Evolutionary conservation across 1,284 basidiomycete genomes (phyloP).

Genomic region (Leucoagaricus sp.): DNA sequence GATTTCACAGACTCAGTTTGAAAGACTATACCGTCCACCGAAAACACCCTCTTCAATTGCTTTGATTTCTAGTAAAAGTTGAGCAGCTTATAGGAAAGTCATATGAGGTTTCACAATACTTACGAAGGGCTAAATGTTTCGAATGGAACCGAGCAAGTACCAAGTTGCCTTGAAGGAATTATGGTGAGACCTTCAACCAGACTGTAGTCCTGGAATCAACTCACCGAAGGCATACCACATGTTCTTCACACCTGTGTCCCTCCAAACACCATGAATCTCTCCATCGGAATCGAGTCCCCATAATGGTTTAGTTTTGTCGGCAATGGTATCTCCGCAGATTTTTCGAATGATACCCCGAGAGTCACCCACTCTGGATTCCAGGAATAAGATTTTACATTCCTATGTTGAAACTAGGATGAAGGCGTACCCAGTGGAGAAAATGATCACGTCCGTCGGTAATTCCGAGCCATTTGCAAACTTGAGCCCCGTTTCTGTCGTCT

Average conservation of each 20-base stretch:
- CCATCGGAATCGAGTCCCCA: constrained; percentile 65
- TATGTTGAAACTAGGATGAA: not conserved
- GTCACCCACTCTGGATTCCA: constrained; percentile 45
- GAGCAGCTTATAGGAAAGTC: too few relatives aligned
- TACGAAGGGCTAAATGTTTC: constrained; percentile 60
- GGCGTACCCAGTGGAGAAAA: constrained; percentile 68
- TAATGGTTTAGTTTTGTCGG: constrained; percentile 45
- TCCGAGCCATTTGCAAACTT: constrained; percentile 67
- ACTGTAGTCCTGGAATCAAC: constrained; percentile 17
- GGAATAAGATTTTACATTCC: not conserved
- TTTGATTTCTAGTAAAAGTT: too few relatives aligned
- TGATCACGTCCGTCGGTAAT: constrained; percentile 65
- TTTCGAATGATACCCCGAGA: constrained; percentile 35
- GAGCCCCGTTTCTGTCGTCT: constrained; percentile 56
- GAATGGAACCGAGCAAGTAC: constrained; percentile 56
- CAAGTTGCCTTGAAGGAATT: constrained; percentile 46
- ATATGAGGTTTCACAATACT: too few relatives aligned
- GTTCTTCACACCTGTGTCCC: constrained; percentile 50
- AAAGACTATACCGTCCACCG: too few relatives aligned
- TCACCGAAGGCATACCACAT: constrained; percentile 61
- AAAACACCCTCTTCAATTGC: too few relatives aligned
- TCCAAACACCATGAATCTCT: constrained; percentile 53
- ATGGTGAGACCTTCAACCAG: not conserved
- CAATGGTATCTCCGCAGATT: constrained; percentile 42
- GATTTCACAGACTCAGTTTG: too few relatives aligned